These are phyloP conservation scores for Aureobasidium namibiae DNA, from an alignment of 2,329 filamentous ascomycete species.

Conservation along the genomic window DNA sequence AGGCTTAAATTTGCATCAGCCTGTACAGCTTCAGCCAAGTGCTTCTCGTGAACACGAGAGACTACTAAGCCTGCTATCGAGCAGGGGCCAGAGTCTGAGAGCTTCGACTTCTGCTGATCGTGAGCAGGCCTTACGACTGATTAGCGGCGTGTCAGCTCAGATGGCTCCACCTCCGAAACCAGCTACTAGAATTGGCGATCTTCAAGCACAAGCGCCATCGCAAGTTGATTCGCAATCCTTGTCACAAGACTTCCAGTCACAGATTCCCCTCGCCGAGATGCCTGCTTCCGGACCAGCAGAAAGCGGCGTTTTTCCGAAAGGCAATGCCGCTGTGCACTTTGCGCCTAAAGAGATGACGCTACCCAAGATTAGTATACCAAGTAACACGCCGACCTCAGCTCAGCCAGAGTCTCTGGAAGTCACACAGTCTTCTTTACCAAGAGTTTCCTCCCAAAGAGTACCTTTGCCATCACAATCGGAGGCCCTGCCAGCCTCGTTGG, in stretches of 20 bases:
- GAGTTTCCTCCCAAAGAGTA: neutral
- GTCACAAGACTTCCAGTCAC: neutral
- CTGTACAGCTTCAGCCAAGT: slow-evolving; percentile 12
- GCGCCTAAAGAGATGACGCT: neutral
- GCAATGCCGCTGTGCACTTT: no score
- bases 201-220: neutral
- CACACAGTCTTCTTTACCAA: slow-evolving; percentile 3
- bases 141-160: neutral
- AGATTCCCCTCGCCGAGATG: neutral
- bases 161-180: neutral
- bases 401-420: neutral
- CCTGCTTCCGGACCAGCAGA: neutral
- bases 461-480: neutral
- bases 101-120: neutral
- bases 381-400: neutral
- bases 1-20: slow-evolving; percentile 22
- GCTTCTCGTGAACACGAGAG: neutral
- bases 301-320: no score
- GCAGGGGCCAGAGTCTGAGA: neutral
- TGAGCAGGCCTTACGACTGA: neutral
- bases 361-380: neutral
- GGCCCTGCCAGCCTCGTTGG: neutral
- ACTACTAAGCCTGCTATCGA: neutral
- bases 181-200: neutral
- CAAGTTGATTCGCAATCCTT: neutral